These are phyloP conservation scores for Vaucheria bursata DNA, from an alignment of 352 stramenopile species.

Conservation along the genomic window DNA sequence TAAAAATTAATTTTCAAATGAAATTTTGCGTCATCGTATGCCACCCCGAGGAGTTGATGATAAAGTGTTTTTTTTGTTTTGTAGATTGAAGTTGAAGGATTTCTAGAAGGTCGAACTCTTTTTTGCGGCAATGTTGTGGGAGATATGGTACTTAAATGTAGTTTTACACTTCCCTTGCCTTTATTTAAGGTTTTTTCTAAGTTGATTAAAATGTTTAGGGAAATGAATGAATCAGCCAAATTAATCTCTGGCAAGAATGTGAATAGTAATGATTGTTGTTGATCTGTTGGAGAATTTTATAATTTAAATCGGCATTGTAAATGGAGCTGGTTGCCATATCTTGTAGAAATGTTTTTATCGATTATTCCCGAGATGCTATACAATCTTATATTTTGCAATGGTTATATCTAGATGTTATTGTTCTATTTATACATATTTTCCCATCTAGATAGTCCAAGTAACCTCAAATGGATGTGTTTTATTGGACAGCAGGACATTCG, in stretches of 20 bases:
- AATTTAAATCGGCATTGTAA: too few relatives aligned
- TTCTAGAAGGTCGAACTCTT: constrained; percentile 68
- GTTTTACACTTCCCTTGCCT: neutral
- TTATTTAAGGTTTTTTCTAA: neutral
- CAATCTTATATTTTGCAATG: too few relatives aligned
- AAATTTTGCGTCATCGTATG: too few relatives aligned
- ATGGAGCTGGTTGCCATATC: neutral
- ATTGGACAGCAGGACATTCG: constrained; percentile 61
- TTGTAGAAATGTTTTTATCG: neutral
- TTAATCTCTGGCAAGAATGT: too few relatives aligned
- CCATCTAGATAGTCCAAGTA: constrained; percentile 81
- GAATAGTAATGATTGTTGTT: too few relatives aligned
- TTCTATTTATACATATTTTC: constrained; percentile 25
- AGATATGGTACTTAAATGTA: constrained; percentile 54
- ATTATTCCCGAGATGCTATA: too few relatives aligned
- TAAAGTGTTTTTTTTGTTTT: too few relatives aligned
- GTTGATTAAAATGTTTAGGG: neutral
- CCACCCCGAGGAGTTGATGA: too few relatives aligned
- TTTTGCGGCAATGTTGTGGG: constrained; percentile 80
- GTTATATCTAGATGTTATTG: too few relatives aligned
- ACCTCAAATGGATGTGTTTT: constrained; percentile 81
- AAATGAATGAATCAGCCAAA: neutral
- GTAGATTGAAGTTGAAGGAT: constrained; percentile 74
- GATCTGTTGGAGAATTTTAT: too few relatives aligned
- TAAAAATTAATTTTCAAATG: too few relatives aligned